Percentiles rank a stretch among this genome's conserved stretches.
Conservation (phyloP, 2,329 filamentous ascomycete genomes). For the Colletotrichum orchidophilum region DNA sequence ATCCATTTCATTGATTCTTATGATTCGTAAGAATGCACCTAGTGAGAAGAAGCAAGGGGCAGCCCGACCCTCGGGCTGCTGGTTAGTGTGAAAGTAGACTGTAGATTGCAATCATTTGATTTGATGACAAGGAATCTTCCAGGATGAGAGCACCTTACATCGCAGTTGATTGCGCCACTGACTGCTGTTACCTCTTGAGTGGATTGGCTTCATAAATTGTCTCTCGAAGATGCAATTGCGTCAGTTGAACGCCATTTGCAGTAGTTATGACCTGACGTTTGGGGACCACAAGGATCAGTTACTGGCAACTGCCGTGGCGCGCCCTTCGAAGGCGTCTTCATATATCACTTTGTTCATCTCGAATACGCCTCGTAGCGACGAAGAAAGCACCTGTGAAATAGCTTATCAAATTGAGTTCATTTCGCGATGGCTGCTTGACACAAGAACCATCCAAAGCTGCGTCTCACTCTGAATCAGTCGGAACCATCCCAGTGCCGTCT, state of each 20-base stretch:
- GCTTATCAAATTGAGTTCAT: too few relatives aligned
- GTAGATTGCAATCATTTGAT: rapidly evolving
- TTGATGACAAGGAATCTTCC: background rate
- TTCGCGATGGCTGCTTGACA: background rate
- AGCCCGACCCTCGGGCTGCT: too few relatives aligned
- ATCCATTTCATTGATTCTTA: too few relatives aligned
- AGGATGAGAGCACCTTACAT: background rate
- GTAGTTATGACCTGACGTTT: background rate
- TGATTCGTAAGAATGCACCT: background rate
- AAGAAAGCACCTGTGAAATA: background rate
- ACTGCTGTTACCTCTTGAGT: too few relatives aligned
- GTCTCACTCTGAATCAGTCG: background rate
- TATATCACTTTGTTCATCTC: background rate
- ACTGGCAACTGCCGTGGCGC: too few relatives aligned
- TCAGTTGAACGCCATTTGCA: too few relatives aligned
- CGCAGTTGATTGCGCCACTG: background rate
- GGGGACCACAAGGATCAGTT: background rate
- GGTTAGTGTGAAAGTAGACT: background rate
- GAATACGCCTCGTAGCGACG: background rate
- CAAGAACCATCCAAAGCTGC: background rate
- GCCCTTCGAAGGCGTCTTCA: too few relatives aligned
- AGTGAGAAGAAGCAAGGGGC: too few relatives aligned
- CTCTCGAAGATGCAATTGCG: background rate
- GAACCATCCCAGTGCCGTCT: background rate
- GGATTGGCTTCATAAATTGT: too few relatives aligned